These are phyloP conservation scores for Gryganskiella cystojenkinii DNA, from an alignment of 192 early-diverging fungal species.

Conservation along the genomic window DNA sequence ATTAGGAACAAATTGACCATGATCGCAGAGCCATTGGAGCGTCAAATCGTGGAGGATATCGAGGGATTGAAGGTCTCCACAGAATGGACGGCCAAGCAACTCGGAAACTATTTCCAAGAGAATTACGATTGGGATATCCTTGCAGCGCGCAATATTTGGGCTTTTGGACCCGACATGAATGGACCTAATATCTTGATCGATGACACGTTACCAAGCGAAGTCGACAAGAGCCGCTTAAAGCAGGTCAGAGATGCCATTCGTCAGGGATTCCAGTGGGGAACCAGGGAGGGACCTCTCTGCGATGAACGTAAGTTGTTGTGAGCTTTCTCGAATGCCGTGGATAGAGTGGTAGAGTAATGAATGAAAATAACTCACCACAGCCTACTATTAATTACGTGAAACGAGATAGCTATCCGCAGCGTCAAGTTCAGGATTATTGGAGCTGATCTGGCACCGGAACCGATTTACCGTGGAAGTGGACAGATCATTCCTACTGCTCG, in stretches of 20 bases:
- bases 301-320: slow-evolving; percentile 85
- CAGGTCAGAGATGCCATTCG: slow-evolving; percentile 86
- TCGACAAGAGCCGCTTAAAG: slow-evolving; percentile 84
- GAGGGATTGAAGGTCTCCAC: slow-evolving; percentile 79
- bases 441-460: slow-evolving; percentile 84
- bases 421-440: slow-evolving; percentile 95
- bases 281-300: slow-evolving; percentile 94
- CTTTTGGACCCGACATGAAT: slow-evolving; percentile 93
- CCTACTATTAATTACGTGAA: background rate
- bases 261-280: slow-evolving; percentile 99
- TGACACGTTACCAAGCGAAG: slow-evolving; percentile 94
- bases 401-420: slow-evolving; percentile 83
- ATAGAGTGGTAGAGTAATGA: no score
- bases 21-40: slow-evolving; percentile 94
- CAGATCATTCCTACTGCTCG: slow-evolving; percentile 97
- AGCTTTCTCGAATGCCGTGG: no score
- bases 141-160: slow-evolving; percentile 95
- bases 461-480: slow-evolving; percentile 93
- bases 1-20: slow-evolving; percentile 93
- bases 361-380: background rate
- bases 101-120: slow-evolving; percentile 84
- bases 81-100: slow-evolving; percentile 76
- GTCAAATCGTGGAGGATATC: slow-evolving; percentile 92
- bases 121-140: slow-evolving; percentile 96
- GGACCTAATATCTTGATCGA: slow-evolving; percentile 96